These are phyloP conservation scores for Clathrus columnatus DNA, from an alignment of 768 basidiomycete species.

Conservation along the genomic window DNA sequence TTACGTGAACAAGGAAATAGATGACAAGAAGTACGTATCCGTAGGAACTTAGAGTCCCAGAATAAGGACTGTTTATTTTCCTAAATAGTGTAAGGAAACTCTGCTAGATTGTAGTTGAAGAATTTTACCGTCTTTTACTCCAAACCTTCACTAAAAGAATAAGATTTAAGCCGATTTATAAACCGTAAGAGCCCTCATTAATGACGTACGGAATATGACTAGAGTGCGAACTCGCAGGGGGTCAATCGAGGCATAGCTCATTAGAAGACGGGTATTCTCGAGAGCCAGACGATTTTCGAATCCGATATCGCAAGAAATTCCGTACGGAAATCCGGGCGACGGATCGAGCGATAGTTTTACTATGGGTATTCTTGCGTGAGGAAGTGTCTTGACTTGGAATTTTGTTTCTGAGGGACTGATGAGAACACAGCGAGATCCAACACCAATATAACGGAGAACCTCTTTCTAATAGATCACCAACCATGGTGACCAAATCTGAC, in stretches of 20 bases:
- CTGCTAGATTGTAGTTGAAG: constrained; percentile 2
- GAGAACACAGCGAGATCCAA: constrained; percentile 7
- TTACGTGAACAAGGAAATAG: constrained; percentile 96
- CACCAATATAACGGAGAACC: constrained; percentile 44
- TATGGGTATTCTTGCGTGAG: constrained; percentile 96
- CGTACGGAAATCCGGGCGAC: constrained; percentile 68
- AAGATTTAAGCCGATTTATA: not conserved
- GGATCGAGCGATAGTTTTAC: constrained; percentile 93
- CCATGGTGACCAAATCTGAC: constrained; percentile 86
- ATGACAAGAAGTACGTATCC: constrained; percentile 97
- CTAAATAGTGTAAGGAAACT: constrained; percentile 27
- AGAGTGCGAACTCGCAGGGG: constrained; percentile 87
- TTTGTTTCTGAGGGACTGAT: constrained; percentile 62
- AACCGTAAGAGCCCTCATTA: constrained; percentile 13
- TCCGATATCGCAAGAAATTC: constrained; percentile 97
- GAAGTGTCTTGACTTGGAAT: constrained; percentile 91
- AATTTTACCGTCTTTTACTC: constrained; percentile 79
- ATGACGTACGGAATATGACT: constrained; percentile 86
- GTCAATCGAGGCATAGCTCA: constrained; percentile 97
- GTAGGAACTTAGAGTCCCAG: constrained; percentile 93
- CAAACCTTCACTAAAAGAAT: constrained; percentile 82
- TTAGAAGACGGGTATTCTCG: constrained; percentile 91
- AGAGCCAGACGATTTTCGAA: constrained; percentile 96
- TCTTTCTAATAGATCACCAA: constrained; percentile 87
- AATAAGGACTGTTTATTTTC: constrained; percentile 98